phyloP scores from a whole-genome alignment of 208 protist species.

The Acanthamoeba royreba region DNA sequence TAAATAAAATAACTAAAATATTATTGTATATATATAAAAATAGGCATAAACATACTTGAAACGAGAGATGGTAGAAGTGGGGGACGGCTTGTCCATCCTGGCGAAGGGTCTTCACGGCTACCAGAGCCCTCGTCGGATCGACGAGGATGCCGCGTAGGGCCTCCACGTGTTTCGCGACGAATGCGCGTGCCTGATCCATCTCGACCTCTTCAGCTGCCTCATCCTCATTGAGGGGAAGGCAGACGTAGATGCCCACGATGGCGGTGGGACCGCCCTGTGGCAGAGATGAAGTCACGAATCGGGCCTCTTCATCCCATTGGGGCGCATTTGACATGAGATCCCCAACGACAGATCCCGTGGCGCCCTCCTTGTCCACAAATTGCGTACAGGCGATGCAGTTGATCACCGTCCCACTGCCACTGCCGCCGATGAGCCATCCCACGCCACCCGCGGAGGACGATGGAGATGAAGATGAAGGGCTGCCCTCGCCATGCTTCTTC shows the following conservation, averaged over 20 bases:
- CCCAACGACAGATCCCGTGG: background rate
- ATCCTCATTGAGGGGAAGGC: background rate
- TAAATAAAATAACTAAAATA: no score
- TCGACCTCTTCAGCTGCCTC: background rate
- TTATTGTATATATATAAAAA: no score
- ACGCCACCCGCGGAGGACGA: background rate
- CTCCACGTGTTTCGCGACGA: background rate
- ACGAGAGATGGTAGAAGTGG: background rate
- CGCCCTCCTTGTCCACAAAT: background rate
- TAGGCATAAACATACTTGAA: no score
- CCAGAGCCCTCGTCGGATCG: background rate
- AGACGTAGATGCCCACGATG: background rate
- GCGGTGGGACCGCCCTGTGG: background rate
- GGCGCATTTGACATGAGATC: background rate
- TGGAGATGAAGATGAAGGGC: no score
- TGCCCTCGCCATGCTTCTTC: no score
- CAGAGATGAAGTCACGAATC: background rate
- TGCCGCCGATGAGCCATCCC: background rate
- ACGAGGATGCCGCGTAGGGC: background rate
- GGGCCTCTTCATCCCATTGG: background rate
- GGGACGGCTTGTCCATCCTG: background rate
- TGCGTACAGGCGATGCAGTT: background rate
- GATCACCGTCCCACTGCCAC: background rate
- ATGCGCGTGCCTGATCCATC: background rate
- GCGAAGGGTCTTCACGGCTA: background rate